These are phyloP conservation scores for Brachypodium distachyon DNA, from an alignment of 202 grass and related monocot species.

Conservation along the genomic window DNA sequence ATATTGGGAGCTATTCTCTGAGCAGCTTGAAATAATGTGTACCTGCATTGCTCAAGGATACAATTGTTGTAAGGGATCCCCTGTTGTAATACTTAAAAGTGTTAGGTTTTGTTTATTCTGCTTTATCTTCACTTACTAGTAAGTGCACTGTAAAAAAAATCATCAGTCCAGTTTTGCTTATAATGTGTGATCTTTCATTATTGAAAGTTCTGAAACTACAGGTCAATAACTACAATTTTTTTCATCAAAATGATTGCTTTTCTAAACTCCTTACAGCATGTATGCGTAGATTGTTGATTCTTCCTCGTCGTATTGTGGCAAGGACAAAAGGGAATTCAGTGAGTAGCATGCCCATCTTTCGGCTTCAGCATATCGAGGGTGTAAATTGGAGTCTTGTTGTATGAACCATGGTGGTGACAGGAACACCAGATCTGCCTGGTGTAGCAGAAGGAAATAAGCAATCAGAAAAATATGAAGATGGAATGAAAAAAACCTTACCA, in stretches of 20 bases:
- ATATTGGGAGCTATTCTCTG: constrained; percentile 43
- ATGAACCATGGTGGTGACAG: constrained; percentile 79
- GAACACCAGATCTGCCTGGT: constrained; percentile 60
- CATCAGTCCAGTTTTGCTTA: neutral
- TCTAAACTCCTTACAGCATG: neutral
- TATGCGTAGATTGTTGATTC: neutral
- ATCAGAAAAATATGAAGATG: no score
- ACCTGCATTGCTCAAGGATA: neutral
- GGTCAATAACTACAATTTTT: neutral
- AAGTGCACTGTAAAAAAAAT: no score
- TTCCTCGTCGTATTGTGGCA: neutral
- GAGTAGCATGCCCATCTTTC: constrained; percentile 48
- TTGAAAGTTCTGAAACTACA: neutral
- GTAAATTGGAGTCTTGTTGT: constrained; percentile 30
- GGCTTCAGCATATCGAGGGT: constrained; percentile 61
- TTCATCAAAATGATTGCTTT: neutral
- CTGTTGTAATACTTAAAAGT: neutral
- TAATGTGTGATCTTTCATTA: neutral
- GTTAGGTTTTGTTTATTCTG: neutral
- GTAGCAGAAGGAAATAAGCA: neutral
- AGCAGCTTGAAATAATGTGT: constrained; percentile 43
- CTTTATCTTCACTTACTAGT: no score
- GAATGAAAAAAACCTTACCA: no score
- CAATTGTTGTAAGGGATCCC: no score
- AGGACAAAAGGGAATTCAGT: neutral